Conservation (phyloP, 495 filamentous ascomycete species). For the Hyaloscypha finlandica region DNA sequence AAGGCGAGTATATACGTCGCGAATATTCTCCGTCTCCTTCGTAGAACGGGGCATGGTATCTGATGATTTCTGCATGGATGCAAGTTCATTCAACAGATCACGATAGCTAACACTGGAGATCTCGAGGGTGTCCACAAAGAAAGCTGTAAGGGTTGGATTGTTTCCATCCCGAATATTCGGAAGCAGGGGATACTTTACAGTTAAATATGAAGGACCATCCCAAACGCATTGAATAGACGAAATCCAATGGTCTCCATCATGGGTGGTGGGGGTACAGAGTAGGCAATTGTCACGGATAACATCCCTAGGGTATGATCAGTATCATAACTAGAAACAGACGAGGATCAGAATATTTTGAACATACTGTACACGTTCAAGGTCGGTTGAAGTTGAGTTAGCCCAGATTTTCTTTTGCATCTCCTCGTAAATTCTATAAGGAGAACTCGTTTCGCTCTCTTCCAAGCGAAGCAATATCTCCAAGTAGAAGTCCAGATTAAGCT, state of each 20-base stretch:
- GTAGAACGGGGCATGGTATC: no score
- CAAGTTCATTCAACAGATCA: no score
- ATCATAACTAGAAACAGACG: neutral
- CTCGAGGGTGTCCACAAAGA: slow-evolving; percentile 6
- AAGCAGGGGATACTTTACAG: neutral
- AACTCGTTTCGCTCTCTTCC: neutral
- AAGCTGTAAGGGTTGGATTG: slow-evolving; percentile 9
- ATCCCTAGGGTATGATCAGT: neutral
- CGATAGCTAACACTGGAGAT: no score
- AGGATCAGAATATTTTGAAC: slow-evolving; percentile 8
- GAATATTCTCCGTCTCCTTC: slow-evolving; percentile 15
- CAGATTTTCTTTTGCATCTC: neutral
- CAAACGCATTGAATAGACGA: slow-evolving; percentile 15
- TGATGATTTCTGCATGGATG: slow-evolving; percentile 9
- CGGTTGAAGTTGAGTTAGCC: no score
- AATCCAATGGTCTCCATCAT: slow-evolving; percentile 2
- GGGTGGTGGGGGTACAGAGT: slow-evolving; percentile 3
- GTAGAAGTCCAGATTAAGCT: neutral
- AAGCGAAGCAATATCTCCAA: neutral
- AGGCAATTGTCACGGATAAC: slow-evolving; percentile 3
- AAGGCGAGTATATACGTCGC: slow-evolving; percentile 7
- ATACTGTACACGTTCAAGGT: slow-evolving; percentile 15
- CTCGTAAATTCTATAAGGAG: neutral
- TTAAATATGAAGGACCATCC: slow-evolving; percentile 12
- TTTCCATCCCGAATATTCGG: neutral